Conservation (phyloP, 176 grass and related monocot species). For the Phoenix dactylifera region DNA sequence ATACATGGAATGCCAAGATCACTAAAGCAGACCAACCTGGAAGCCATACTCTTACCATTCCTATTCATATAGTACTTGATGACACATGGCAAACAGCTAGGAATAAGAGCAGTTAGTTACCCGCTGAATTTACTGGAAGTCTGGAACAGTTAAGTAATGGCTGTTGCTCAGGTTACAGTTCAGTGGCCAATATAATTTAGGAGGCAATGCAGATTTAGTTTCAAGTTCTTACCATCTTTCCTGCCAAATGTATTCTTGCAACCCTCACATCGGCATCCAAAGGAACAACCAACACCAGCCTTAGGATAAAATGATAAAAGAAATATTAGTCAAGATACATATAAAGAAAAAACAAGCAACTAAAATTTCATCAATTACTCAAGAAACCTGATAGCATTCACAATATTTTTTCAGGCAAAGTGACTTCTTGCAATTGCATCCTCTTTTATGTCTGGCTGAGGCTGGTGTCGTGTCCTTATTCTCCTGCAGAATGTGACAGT, state of each 20-base stretch:
- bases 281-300: conserved; percentile 30
- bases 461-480: conserved; percentile 14
- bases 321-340: background rate
- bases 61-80: too few species aligned
- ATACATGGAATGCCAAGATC: too few species aligned
- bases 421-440: conserved; percentile 38
- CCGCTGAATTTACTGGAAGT: too few species aligned
- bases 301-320: background rate
- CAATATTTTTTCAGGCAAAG: conserved; percentile 37
- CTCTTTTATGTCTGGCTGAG: conserved; percentile 33
- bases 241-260: conserved; percentile 30
- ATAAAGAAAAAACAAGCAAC: background rate
- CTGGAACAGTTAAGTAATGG: too few species aligned
- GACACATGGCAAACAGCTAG: too few species aligned
- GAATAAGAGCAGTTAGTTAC: too few species aligned
- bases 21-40: too few species aligned
- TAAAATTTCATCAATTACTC: background rate
- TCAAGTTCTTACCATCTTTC: conserved; percentile 25
- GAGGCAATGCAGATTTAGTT: too few species aligned
- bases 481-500: conserved; percentile 12
- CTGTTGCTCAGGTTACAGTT: too few species aligned
- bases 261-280: conserved; percentile 29
- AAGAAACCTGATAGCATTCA: conserved; percentile 33
- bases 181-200: too few species aligned
- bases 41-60: too few species aligned